phyloP scores from a whole-genome alignment of 2,329 filamentous ascomycete species.

The Ophiostoma sp. region DNA sequence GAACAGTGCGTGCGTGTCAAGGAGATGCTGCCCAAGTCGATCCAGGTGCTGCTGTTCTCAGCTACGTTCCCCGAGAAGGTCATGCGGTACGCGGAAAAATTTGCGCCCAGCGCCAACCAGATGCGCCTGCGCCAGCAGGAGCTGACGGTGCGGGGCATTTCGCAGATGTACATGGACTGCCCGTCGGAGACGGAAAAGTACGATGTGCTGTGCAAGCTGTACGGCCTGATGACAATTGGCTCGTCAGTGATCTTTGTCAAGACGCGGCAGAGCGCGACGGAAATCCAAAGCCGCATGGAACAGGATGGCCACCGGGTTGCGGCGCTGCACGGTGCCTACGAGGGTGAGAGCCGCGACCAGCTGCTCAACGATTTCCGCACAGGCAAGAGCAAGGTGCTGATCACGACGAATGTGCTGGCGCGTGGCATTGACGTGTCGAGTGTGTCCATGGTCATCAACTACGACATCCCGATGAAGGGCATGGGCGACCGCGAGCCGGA shows the following conservation, averaged over 20 bases:
- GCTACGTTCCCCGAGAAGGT: slow-evolving; percentile 88
- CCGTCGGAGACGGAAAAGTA: slow-evolving; percentile 78
- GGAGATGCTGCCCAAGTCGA: slow-evolving; percentile 63
- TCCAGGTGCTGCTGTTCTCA: slow-evolving; percentile 93
- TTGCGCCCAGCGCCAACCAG: slow-evolving; percentile 78
- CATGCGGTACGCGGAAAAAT: slow-evolving; percentile 73
- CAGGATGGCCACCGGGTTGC: slow-evolving; percentile 87
- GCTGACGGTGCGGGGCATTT: slow-evolving; percentile 93
- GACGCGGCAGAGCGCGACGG: slow-evolving; percentile 77
- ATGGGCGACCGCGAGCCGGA: slow-evolving; percentile 76
- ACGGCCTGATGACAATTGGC: slow-evolving; percentile 91
- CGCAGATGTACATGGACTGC: slow-evolving; percentile 96
- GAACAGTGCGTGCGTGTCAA: slow-evolving; percentile 93
- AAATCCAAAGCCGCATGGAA: slow-evolving; percentile 81
- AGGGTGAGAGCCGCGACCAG: slow-evolving; percentile 74
- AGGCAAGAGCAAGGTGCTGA: slow-evolving; percentile 88
- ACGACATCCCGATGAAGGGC: slow-evolving; percentile 75
- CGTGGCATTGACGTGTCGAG: slow-evolving; percentile 88
- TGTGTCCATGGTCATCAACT: slow-evolving; percentile 98
- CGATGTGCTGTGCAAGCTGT: slow-evolving; percentile 81
- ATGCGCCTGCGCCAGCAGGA: slow-evolving; percentile 86
- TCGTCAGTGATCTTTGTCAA: slow-evolving; percentile 98
- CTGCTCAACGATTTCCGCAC: slow-evolving; percentile 82
- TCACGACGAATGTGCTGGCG: slow-evolving; percentile 93
- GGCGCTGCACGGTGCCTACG: slow-evolving; percentile 80